A percentile compares a stretch with the other conserved stretches of the same genome.
Evolutionary conservation across 768 basidiomycete genomes (phyloP).

Genomic region (Tylopilus cervinicoccineus): DNA sequence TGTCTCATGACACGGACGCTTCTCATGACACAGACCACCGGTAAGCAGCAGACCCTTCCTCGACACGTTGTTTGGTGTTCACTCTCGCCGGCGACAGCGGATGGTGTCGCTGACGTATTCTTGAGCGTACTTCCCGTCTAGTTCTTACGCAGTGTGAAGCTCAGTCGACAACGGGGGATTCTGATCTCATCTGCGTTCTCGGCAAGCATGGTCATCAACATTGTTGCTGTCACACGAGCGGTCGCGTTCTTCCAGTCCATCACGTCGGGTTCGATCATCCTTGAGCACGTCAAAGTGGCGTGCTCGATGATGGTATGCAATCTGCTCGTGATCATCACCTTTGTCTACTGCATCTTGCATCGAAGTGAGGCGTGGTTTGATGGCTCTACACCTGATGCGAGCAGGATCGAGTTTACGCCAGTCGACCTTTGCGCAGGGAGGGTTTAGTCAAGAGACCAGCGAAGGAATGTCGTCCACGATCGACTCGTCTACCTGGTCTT

Average conservation of each 20-base stretch:
- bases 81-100: background rate
- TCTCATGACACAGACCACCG: background rate
- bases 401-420: background rate
- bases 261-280: background rate
- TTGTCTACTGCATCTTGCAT: background rate
- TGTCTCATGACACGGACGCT: no score
- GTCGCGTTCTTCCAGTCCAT: background rate
- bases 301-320: background rate
- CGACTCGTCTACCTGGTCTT: background rate
- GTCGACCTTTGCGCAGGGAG: no score
- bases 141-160: background rate
- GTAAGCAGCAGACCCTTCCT: no score
- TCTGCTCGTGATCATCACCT: background rate
- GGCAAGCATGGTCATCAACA: background rate
- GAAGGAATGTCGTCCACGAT: background rate
- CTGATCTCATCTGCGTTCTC: background rate
- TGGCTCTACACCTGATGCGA: background rate
- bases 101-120: background rate
- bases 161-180: background rate
- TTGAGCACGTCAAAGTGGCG: slow-evolving; percentile 3
- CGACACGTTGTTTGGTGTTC: no score
- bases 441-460: background rate
- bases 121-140: background rate
- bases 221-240: background rate
- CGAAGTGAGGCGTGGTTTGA: background rate